Evolutionary conservation across 352 stramenopile genomes (phyloP).

Genomic region (Halophytophthora batemanensis): DNA sequence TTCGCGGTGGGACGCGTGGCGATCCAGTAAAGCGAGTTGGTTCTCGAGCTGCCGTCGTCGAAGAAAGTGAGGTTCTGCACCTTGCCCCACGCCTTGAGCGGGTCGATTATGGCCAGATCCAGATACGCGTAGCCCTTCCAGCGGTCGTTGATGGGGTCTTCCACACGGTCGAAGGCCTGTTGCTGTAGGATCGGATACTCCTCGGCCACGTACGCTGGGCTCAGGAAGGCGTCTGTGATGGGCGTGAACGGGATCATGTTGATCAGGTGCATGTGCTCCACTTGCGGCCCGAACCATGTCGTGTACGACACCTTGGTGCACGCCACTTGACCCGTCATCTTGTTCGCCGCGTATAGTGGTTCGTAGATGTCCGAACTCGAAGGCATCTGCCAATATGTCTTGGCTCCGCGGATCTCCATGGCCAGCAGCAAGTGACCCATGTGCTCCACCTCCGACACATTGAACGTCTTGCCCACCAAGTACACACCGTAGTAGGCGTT

Average conservation of each 20-base stretch:
- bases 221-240: constrained; percentile 74
- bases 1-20: constrained; percentile 52
- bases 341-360: constrained; percentile 68
- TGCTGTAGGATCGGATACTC: constrained; percentile 79
- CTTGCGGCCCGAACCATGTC: constrained; percentile 83
- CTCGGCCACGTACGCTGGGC: constrained; percentile 61
- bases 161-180: constrained; percentile 57
- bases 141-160: constrained; percentile 64
- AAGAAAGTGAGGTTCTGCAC: constrained; percentile 73
- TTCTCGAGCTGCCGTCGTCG: constrained; percentile 84
- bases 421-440: constrained; percentile 91
- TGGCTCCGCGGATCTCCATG: constrained; percentile 91
- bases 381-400: constrained; percentile 96
- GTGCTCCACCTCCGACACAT: constrained; percentile 69
- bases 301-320: constrained; percentile 82
- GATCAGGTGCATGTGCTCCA: constrained; percentile 88
- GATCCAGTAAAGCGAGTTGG: constrained; percentile 90
- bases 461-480: constrained; percentile 82
- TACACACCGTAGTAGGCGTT: constrained; percentile 98
- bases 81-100: constrained; percentile 58
- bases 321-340: constrained; percentile 81
- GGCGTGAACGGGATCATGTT: constrained; percentile 92
- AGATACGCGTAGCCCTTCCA: constrained; percentile 87
- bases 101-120: constrained; percentile 81
- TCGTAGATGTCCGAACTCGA: constrained; percentile 60